These are phyloP conservation scores for Pyronema omphalodes DNA, from an alignment of 495 filamentous ascomycete genomes.

Conservation along the genomic window DNA sequence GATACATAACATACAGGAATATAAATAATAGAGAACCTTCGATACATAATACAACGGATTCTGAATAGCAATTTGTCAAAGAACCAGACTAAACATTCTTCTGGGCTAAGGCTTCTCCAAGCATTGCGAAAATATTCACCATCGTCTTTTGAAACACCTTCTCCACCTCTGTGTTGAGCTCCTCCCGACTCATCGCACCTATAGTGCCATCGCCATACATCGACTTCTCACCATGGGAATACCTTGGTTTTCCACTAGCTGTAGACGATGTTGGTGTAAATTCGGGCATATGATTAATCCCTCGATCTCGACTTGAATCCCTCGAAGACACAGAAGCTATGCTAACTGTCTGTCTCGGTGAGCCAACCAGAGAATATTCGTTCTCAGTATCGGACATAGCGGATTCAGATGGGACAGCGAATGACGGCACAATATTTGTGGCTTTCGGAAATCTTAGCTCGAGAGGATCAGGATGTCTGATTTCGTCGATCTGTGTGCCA, in stretches of 20 bases:
- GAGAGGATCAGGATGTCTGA: no score
- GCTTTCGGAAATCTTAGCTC: no score
- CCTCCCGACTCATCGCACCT: neutral
- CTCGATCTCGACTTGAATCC: neutral
- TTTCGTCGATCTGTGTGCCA: no score
- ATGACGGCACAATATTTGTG: no score
- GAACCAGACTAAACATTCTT: neutral
- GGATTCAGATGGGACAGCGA: no score
- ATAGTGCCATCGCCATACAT: neutral
- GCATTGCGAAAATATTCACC: neutral
- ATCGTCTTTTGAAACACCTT: neutral
- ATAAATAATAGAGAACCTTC: neutral
- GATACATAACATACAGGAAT: no score
- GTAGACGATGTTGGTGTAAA: neutral
- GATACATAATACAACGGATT: neutral
- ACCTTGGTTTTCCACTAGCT: neutral
- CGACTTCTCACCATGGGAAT: no score
- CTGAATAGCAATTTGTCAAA: neutral
- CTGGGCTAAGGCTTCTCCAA: neutral
- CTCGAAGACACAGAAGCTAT: neutral
- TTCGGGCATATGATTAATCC: neutral
- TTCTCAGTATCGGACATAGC: neutral
- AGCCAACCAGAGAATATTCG: neutral
- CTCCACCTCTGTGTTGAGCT: neutral
- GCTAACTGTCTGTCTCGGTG: neutral